phyloP scores from a whole-genome alignment of 2,329 filamentous ascomycete species.

The Bertia moriformis region DNA sequence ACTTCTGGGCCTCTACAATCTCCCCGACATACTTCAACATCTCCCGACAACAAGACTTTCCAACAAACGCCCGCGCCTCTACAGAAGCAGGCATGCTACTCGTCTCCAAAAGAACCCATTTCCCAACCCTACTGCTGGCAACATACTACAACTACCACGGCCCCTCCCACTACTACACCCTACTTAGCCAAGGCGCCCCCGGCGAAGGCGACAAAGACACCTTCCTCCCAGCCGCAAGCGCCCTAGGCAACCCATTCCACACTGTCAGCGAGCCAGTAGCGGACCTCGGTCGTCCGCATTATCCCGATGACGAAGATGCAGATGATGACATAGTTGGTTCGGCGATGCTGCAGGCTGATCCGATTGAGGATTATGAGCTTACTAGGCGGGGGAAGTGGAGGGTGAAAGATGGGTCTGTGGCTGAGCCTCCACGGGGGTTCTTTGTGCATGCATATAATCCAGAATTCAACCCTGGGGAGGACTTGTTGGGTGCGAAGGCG shows the following conservation, averaged over 20 bases:
- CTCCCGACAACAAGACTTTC: conserved; percentile 11
- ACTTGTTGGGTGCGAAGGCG: too few relatives aligned
- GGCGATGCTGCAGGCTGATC: too few relatives aligned
- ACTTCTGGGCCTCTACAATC: conserved; percentile 24
- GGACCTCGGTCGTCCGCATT: too few relatives aligned
- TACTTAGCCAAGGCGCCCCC: conserved; percentile 27
- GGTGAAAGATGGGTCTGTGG: too few relatives aligned
- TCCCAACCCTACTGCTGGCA: conserved; percentile 23
- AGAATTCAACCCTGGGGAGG: too few relatives aligned
- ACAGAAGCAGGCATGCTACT: conserved; percentile 28
- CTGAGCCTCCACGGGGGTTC: too few relatives aligned
- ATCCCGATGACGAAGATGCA: too few relatives aligned
- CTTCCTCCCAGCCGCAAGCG: conserved; percentile 26
- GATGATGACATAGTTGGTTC: too few relatives aligned
- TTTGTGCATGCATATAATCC: too few relatives aligned
- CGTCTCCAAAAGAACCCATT: conserved; percentile 24
- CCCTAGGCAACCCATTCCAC: conserved; percentile 21
- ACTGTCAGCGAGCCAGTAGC: too few relatives aligned
- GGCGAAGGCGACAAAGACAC: conserved; percentile 35
- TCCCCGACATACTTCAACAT: conserved; percentile 21
- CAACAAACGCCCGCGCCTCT: conserved; percentile 17
- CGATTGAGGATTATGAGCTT: too few relatives aligned
- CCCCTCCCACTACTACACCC: conserved; percentile 24
- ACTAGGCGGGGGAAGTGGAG: too few relatives aligned
- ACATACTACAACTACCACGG: conserved; percentile 32